Evolutionary conservation across 2,329 filamentous ascomycete species (phyloP).

Genomic region (Botrytis porri): DNA sequence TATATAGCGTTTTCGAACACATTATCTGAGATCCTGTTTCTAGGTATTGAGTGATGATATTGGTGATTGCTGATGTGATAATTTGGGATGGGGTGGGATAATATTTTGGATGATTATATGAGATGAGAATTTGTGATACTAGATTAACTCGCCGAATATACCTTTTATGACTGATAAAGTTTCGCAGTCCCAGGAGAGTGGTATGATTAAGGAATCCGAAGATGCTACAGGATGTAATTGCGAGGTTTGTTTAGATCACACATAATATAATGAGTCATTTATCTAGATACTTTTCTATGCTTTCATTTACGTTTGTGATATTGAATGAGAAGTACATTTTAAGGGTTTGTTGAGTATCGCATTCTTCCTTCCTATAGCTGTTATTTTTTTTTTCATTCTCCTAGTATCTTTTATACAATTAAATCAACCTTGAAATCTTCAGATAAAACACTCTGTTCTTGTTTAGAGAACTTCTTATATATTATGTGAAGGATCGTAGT

Average conservation of each 20-base stretch:
- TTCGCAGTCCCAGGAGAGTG: fast-evolving
- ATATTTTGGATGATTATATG: neutral
- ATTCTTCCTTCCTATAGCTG: too few species aligned
- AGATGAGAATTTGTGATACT: neutral
- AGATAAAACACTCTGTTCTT: too few species aligned
- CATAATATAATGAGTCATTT: too few species aligned
- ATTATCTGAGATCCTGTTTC: neutral
- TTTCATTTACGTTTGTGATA: too few species aligned
- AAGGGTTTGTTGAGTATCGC: too few species aligned
- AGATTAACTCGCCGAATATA: neutral
- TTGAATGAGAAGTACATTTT: too few species aligned
- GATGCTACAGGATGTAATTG: neutral
- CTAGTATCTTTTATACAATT: too few species aligned
- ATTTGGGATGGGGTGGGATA: neutral
- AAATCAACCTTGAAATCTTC: too few species aligned
- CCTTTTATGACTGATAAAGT: fast-evolving
- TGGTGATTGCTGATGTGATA: neutral
- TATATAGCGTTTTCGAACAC: neutral
- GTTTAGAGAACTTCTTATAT: too few species aligned
- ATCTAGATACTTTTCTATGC: too few species aligned
- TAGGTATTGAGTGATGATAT: neutral
- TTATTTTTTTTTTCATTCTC: too few species aligned
- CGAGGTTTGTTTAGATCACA: fast-evolving
- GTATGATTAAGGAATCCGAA: neutral
- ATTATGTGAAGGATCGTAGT: too few species aligned